Base-by-base conservation (phyloP, 2,329 filamentous ascomycete genomes). In the Harringtonia aguacate region DNA sequence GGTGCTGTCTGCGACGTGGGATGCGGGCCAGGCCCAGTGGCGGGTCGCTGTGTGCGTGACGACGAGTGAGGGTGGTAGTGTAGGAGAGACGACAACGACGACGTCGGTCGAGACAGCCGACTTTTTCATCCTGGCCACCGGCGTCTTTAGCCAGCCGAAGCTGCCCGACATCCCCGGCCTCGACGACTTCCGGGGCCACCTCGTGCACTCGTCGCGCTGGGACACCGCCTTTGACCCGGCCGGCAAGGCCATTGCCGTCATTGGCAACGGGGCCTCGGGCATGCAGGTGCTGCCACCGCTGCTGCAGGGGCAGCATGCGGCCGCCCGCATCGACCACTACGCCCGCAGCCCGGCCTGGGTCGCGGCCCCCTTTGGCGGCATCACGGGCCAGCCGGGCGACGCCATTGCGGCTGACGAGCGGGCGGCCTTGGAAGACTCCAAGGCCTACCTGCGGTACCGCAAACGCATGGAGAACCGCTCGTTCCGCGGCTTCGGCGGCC, bases 1-100 rank as follows among this genome's bases (percentile, higher is more conserved):
- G 7, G 39, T 35, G 9, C 20, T 33, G 30, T 15, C 24, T 8
- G 45, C 48, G 2, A 43, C 17, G 4, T 52, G 50, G 50, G 17
- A 34, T 13, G 13, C 20, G 4, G 36, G 39, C 8, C 18, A 27
- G 10, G 33, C 38, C 2, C 21, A 44, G 12, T 52, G 50, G 50
- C 18, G 17, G 7, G 38, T 40, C 2, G 17, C 28, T 8, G 38
- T 55, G 47, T 62, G 63, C 47, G 56, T 63, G 20, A 13, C 13
- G 6, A 28, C 8, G 10, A 18, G 8, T 14, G 58, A 62, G 31
- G 61, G 68, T 48, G 55, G 58, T 17, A 55, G 58, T 1, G 67
- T 66, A 2, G 66, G 66, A 35, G 58, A 63, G 43, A 54, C 58
- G 13, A 60, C 55, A 15, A 57, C 65, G n/a, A n/a, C n/a, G n/a